Conservation (phyloP, 768 basidiomycete genomes). For the Pulveroboletus sp. region DNA sequence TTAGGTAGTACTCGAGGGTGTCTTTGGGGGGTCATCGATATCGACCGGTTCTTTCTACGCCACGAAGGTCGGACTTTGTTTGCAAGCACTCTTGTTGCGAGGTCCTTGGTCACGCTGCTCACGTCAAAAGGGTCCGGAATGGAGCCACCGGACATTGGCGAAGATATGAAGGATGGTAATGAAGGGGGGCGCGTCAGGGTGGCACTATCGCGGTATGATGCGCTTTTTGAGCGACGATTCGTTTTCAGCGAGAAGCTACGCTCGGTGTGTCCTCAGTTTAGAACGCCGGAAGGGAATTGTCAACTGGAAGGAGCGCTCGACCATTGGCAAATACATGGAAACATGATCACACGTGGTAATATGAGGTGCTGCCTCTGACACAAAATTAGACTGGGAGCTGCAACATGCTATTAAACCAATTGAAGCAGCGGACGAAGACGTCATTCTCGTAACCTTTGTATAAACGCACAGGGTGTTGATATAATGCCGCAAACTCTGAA, state of each 20-base stretch:
- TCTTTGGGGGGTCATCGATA: background rate
- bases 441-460: constrained; percentile 2
- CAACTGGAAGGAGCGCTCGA: background rate
- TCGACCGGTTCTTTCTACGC: background rate
- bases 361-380: background rate
- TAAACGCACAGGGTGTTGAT: background rate
- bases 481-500: constrained; percentile 3
- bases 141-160: background rate
- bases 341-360: too few relatives aligned
- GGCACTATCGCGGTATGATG: background rate
- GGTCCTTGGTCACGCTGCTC: background rate
- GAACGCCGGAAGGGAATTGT: background rate
- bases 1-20: too few relatives aligned
- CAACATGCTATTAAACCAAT: background rate
- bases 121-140: background rate
- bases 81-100: too few relatives aligned
- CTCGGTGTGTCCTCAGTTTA: background rate
- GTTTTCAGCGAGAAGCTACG: background rate
- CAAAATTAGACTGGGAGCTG: background rate
- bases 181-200: background rate
- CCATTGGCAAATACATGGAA: background rate
- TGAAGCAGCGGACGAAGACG: constrained; percentile 4
- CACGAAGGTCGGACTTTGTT: background rate
- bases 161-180: background rate
- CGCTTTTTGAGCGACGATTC: background rate